phyloP scores from a whole-genome alignment of 768 basidiomycete species.

The Psilocybe tampanensis region DNA sequence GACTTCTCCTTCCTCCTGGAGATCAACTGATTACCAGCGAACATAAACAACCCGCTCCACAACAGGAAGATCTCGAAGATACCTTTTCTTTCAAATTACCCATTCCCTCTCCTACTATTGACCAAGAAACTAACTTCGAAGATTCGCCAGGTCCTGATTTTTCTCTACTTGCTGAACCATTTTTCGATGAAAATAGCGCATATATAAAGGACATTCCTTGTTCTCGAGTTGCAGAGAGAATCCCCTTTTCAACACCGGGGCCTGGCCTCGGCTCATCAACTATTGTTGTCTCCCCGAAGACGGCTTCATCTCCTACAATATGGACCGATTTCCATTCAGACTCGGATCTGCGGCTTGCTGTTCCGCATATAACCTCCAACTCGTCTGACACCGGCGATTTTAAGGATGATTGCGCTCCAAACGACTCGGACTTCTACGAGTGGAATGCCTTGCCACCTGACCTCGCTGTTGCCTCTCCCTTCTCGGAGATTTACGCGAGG shows the following conservation, averaged over 20 bases:
- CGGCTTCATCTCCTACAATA: conserved; percentile 22
- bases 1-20: conserved; percentile 38
- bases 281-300: conserved; percentile 15
- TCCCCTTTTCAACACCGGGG: conserved; percentile 31
- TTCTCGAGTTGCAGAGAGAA: not conserved
- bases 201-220: not conserved
- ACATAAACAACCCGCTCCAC: not conserved
- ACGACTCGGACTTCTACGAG: conserved; percentile 9
- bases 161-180: not conserved
- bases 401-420: not conserved
- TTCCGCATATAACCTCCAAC: conserved; percentile 8
- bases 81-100: conserved; percentile 15
- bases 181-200: not conserved
- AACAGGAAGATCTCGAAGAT: not conserved
- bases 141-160: not conserved
- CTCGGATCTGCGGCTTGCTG: not conserved
- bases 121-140: not conserved
- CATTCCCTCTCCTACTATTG: not conserved
- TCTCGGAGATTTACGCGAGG: conserved; percentile 39
- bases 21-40: conserved; percentile 2
- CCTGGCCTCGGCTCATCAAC: conserved; percentile 20
- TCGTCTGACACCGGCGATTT: conserved; percentile 4
- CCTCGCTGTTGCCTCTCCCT: conserved; percentile 12
- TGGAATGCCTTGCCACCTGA: conserved; percentile 18
- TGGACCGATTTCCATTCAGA: conserved; percentile 12